phyloP scores from a whole-genome alignment of 2,329 filamentous ascomycete species.

The Biscogniauxia marginata region DNA sequence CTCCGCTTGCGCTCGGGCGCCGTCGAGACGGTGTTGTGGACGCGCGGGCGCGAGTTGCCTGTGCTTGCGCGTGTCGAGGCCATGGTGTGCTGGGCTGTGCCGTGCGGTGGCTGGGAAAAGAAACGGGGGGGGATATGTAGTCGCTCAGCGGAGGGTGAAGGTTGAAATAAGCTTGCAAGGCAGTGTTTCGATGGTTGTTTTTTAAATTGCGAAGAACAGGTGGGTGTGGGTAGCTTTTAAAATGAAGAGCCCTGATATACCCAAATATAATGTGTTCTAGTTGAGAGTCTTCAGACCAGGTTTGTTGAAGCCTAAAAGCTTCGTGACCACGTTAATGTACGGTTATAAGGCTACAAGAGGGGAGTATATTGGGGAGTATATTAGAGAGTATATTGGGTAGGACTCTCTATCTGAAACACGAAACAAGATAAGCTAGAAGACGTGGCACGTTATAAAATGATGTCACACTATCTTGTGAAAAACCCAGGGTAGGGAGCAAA shows the following conservation, averaged over 20 bases:
- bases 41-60: constrained; percentile 26
- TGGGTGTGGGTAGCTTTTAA: too few species aligned
- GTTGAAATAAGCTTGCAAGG: too few species aligned
- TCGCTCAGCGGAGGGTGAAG: neutral
- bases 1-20: constrained; percentile 27
- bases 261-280: too few species aligned
- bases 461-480: neutral
- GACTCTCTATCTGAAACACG: neutral
- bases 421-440: neutral
- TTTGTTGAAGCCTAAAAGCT: too few species aligned
- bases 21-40: constrained; percentile 24
- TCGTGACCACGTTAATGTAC: too few species aligned
- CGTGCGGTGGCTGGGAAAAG: neutral
- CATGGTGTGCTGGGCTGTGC: constrained; percentile 7
- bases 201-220: too few species aligned
- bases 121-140: too few species aligned
- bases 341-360: too few species aligned
- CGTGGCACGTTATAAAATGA: neutral
- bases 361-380: neutral
- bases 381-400: neutral
- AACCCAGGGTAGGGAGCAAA: neutral
- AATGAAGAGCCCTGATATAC: too few species aligned
- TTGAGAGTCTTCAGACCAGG: too few species aligned
- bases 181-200: too few species aligned
- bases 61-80: constrained; percentile 28